Evolutionary conservation across 2,329 filamentous ascomycete genomes (phyloP).

Genomic region (Aureobasidium sp.): DNA sequence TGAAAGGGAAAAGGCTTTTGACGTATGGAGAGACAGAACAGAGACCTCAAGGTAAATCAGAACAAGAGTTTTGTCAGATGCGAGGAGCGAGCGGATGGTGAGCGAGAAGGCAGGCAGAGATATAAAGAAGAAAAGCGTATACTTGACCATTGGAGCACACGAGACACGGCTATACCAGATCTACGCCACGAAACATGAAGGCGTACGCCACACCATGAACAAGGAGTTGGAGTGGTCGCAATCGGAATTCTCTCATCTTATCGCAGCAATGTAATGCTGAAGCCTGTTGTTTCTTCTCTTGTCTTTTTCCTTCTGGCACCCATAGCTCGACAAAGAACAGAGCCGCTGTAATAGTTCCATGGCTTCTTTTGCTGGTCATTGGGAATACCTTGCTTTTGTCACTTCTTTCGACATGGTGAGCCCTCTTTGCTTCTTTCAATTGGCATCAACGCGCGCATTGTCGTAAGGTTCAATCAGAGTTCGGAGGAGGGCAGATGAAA

Average conservation of each 20-base stretch:
- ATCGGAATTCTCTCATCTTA: not conserved
- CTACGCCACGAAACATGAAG: not conserved
- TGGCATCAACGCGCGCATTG: not conserved
- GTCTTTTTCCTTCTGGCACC: not conserved
- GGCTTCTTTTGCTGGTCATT: not conserved
- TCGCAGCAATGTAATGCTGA: not conserved
- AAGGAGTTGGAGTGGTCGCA: not conserved
- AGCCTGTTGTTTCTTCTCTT: not conserved
- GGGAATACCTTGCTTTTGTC: not conserved
- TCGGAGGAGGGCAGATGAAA: slow-evolving; percentile 4
- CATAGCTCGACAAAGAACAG: not conserved
- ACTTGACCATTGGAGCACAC: not conserved
- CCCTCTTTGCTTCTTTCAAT: not conserved
- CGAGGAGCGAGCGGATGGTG: too few relatives aligned
- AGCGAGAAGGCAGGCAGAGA: not conserved
- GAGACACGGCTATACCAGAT: not conserved
- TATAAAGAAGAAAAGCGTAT: not conserved
- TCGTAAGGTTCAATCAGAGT: not conserved
- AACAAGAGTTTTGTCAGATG: too few relatives aligned
- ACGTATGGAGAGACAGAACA: too few relatives aligned
- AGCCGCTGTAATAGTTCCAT: not conserved
- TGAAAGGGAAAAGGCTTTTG: too few relatives aligned
- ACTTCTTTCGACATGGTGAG: not conserved
- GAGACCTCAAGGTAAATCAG: too few relatives aligned
- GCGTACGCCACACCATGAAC: too few relatives aligned